These are phyloP conservation scores for Rehmannia glutinosa DNA, from an alignment of 257 asterid genomes.

Conservation along the genomic window DNA sequence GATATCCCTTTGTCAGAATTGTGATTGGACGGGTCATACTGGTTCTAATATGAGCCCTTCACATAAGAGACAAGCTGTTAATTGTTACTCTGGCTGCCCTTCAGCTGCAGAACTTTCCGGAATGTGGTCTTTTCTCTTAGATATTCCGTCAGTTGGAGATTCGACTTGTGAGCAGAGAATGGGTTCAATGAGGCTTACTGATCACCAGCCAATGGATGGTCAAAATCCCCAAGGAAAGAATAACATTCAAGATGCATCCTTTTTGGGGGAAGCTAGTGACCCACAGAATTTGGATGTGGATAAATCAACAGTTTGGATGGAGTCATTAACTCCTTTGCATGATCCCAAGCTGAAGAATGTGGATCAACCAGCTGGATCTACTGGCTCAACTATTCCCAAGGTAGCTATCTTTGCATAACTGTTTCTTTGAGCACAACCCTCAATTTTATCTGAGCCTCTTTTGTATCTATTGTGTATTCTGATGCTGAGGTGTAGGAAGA, in stretches of 20 bases:
- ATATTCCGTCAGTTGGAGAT: slow-evolving; percentile 32
- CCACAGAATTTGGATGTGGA: slow-evolving; percentile 25
- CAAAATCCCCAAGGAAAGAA: slow-evolving; percentile 13
- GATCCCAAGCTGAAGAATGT: slow-evolving; percentile 15
- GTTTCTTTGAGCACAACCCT: not conserved
- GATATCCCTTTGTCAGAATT: slow-evolving; percentile 55
- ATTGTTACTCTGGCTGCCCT: slow-evolving; percentile 48
- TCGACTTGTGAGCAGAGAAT: slow-evolving; percentile 45
- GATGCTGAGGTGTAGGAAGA: too few relatives aligned
- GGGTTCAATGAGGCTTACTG: slow-evolving; percentile 43
- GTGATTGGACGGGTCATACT: slow-evolving; percentile 47
- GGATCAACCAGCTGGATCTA: slow-evolving; percentile 23
- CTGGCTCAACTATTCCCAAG: slow-evolving; percentile 31
- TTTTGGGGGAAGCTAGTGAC: slow-evolving; percentile 16
- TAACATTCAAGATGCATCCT: slow-evolving; percentile 16
- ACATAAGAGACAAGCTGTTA: slow-evolving; percentile 40
- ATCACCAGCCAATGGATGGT: slow-evolving; percentile 9
- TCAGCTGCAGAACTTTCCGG: slow-evolving; percentile 48
- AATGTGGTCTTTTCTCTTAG: slow-evolving; percentile 42
- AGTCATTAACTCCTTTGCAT: slow-evolving; percentile 17
- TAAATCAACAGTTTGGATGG: slow-evolving; percentile 25
- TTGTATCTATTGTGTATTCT: too few relatives aligned
- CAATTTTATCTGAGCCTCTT: too few relatives aligned
- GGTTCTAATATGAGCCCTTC: slow-evolving; percentile 25
- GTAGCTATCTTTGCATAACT: slow-evolving; percentile 19